Conservation (phyloP, 129 eudicot species). For the Flaveria trinervia region DNA sequence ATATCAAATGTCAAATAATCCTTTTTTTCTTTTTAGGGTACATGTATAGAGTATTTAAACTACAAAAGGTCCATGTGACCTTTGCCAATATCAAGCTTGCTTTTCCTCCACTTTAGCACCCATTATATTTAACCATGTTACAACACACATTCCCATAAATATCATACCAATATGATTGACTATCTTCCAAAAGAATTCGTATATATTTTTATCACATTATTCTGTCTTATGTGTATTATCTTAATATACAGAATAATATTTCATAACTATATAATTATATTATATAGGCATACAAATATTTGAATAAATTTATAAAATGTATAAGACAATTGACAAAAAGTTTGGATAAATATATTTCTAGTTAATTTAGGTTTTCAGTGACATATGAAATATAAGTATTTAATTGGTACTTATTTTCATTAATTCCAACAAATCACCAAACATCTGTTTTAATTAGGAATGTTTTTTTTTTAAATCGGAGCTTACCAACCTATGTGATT, state of each 20-base stretch:
- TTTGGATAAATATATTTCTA: neutral
- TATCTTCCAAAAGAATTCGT: neutral
- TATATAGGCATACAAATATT: neutral
- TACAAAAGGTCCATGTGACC: constrained; percentile 24
- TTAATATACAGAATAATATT: neutral
- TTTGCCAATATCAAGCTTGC: constrained; percentile 22
- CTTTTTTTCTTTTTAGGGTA: neutral
- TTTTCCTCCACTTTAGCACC: constrained; percentile 28
- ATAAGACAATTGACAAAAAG: neutral
- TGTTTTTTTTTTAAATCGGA: too few species aligned
- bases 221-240: neutral
- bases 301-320: neutral
- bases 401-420: too few species aligned
- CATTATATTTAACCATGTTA: constrained; percentile 11
- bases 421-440: too few species aligned
- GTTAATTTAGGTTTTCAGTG: too few species aligned
- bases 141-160: constrained; percentile 30
- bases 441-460: too few species aligned
- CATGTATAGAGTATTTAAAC: neutral
- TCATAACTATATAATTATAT: neutral
- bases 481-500: too few species aligned
- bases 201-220: neutral
- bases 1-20: constrained; percentile 21
- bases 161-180: neutral
- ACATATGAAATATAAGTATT: too few species aligned